Conservation (phyloP, 495 filamentous ascomycete species). For the Echria macrotheca region DNA sequence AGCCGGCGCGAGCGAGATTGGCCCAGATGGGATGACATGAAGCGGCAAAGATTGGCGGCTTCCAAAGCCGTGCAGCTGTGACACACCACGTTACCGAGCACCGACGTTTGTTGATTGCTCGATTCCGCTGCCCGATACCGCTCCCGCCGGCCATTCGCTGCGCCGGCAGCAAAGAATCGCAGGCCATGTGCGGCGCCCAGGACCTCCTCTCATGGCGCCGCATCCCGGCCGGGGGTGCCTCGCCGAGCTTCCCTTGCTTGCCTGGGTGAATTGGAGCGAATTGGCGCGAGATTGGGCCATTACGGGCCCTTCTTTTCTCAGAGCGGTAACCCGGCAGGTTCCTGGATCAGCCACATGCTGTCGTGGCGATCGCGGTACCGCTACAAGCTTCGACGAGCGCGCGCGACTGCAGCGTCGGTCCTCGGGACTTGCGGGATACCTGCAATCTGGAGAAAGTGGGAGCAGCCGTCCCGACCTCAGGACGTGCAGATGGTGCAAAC, state of each 20-base stretch:
- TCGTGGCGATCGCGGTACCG: constrained; percentile 7
- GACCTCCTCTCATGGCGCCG: no score
- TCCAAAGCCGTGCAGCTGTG: constrained; percentile 10
- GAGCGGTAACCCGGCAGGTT: constrained; percentile 13
- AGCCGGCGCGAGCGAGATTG: constrained; percentile 14
- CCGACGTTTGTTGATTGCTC: constrained; percentile 2
- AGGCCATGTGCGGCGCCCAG: no score
- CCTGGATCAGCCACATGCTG: constrained; percentile 13
- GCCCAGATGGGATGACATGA: constrained; percentile 1
- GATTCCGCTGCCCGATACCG: constrained; percentile 3
- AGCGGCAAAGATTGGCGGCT: constrained; percentile 5
- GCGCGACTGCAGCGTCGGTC: neutral
- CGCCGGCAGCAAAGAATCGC: no score
- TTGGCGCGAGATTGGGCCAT: constrained; percentile 18
- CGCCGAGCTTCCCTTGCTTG: no score
- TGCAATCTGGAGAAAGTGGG: constrained; percentile 13
- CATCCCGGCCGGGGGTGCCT: no score
- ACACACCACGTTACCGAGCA: constrained; percentile 15
- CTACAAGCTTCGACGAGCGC: neutral
- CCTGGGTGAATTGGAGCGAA: constrained; percentile 11
- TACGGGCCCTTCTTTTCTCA: constrained; percentile 6
- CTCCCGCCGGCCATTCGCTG: no score
- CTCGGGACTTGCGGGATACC: neutral
- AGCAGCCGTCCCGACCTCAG: constrained; percentile 16
- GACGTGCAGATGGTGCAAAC: constrained; percentile 22